These are phyloP conservation scores for Gryganskiella cystojenkinii DNA, from an alignment of 192 early-diverging fungal genomes.

Conservation along the genomic window DNA sequence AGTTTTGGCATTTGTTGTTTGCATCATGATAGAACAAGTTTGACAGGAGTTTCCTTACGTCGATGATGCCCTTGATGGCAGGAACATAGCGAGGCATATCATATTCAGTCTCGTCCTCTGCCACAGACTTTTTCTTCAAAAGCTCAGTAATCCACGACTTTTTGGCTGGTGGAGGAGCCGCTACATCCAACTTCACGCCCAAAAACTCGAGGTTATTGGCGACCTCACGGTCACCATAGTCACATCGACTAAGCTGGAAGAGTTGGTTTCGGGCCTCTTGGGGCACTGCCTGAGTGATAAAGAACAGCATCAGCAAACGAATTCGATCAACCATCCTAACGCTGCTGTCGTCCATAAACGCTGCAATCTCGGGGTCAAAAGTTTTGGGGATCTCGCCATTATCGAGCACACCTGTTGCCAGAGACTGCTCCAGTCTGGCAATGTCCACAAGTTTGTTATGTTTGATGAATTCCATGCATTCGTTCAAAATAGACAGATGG, in stretches of 20 bases:
- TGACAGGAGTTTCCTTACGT: constrained; percentile 25
- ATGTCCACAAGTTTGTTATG: constrained; percentile 72
- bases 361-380: constrained; percentile 78
- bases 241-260: constrained; percentile 48
- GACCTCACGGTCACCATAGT: constrained; percentile 39
- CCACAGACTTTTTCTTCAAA: constrained; percentile 44
- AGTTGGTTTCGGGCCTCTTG: constrained; percentile 40
- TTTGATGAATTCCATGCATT: constrained; percentile 79
- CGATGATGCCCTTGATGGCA: constrained; percentile 68
- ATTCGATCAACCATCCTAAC: constrained; percentile 70
- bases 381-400: constrained; percentile 75
- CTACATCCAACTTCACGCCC: constrained; percentile 51
- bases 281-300: constrained; percentile 44
- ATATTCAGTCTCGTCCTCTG: constrained; percentile 70
- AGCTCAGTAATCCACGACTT: constrained; percentile 40
- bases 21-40: too few species aligned
- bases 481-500: constrained; percentile 86
- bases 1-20: neutral
- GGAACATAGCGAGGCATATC: constrained; percentile 84
- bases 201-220: constrained; percentile 48
- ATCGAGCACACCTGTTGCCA: constrained; percentile 78
- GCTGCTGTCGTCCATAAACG: constrained; percentile 74
- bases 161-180: constrained; percentile 42
- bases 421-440: constrained; percentile 77
- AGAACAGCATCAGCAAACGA: constrained; percentile 42